Base-by-base conservation (phyloP, 1,284 basidiomycete genomes). In the Cystobasidiaceae sp. region DNA sequence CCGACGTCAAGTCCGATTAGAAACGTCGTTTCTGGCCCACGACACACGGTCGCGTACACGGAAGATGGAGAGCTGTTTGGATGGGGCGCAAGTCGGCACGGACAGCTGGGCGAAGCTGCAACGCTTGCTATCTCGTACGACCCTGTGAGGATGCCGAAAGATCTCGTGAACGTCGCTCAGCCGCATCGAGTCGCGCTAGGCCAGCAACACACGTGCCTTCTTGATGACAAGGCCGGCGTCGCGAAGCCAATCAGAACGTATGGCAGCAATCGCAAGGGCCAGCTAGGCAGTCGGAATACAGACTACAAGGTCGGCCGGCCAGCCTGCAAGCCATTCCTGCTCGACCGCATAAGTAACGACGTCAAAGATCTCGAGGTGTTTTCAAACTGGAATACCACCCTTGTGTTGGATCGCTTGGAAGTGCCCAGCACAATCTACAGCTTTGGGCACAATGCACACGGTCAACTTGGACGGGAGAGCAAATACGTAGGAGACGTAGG, bases 331-430 rank as follows among this genome's bases (percentile, higher is more conserved):
- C 13, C 32, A 4, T 11, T 33, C n/a, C n/a, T n/a, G n/a, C n/a
- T n/a, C n/a, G n/a, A n/a, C 9, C 11, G 50, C 7, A 52, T 37
- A 25, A 39, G 7, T 19, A 2, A 2, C 11, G 13, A 11, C 15
- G 4, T 25, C 23, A 4, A 15, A 25, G 3, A 32, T 4, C 8
- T 52, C 17, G 32, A 9, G 19, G 54, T 57, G 4, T 43, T 13
- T 30, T 34, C 88, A 66, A 89, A 88, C 0, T 93, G 90, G 90
- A 86, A 87, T 69, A 86, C 88, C n/a, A 88, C 86, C 23, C 90
- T 88, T 71, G 71, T 82, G 32, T 74, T 85, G 6, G 54, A 45
- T 13, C 39, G 43, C 3, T 39, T n/a, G 11, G 37, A 39, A n/a
- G 5, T 6, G 28, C 5, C 7, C n/a, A 32, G 30, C 15, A 57